phyloP scores from a whole-genome alignment of 192 early-diverging fungal genomes.

The Coemansia sp. region DNA sequence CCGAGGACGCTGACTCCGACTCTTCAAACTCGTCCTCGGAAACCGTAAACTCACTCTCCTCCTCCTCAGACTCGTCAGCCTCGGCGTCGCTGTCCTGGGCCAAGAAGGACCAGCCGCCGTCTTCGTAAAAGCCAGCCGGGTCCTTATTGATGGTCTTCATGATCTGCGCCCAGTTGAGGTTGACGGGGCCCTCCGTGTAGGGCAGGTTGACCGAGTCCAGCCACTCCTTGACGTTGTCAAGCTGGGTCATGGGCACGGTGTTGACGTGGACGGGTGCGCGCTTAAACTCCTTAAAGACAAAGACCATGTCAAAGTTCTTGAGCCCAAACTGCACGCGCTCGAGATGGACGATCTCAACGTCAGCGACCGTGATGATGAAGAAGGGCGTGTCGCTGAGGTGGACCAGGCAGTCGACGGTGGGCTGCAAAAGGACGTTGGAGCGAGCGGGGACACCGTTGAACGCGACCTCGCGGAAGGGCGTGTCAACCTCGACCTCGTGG shows the following conservation, averaged over 20 bases:
- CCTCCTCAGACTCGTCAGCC: slow-evolving; percentile 60
- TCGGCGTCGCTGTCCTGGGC: slow-evolving; percentile 65
- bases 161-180: slow-evolving; percentile 94
- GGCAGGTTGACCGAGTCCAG: slow-evolving; percentile 91
- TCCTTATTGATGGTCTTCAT: slow-evolving; percentile 98
- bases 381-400: slow-evolving; percentile 95
- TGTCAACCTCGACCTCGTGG: slow-evolving; percentile 84
- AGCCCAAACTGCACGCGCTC: slow-evolving; percentile 98
- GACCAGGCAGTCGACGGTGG: slow-evolving; percentile 95
- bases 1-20: slow-evolving; percentile 50
- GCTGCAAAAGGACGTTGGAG: slow-evolving; percentile 91
- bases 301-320: slow-evolving; percentile 99
- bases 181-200: slow-evolving; percentile 92
- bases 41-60: slow-evolving; percentile 67
- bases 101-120: slow-evolving; percentile 95
- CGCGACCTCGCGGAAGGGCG: slow-evolving; percentile 90
- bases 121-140: slow-evolving; percentile 86
- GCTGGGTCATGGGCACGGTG: slow-evolving; percentile 87
- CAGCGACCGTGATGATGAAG: slow-evolving; percentile 85
- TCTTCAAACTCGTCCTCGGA: slow-evolving; percentile 62
- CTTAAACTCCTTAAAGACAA: slow-evolving; percentile 94
- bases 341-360: slow-evolving; percentile 94
- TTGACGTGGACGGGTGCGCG: slow-evolving; percentile 93
- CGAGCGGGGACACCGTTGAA: slow-evolving; percentile 94
- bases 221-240: slow-evolving; percentile 97